A percentile compares a stretch with the other conserved stretches of the same genome.
phyloP scores from a whole-genome alignment of 2,329 filamentous ascomycete species.

The Ophiocordyceps sinensis region DNA sequence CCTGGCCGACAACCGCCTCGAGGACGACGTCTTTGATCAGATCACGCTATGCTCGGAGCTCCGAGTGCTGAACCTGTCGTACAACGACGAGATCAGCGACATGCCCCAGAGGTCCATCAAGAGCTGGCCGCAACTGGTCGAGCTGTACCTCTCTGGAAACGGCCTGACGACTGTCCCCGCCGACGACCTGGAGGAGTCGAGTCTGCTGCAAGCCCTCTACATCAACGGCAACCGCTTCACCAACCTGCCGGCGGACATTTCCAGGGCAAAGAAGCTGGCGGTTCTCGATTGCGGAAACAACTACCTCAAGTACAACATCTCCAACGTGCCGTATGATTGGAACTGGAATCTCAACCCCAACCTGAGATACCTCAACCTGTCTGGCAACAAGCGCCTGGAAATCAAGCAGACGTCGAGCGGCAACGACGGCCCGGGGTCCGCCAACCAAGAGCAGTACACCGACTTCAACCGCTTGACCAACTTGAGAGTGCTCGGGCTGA shows the following conservation, averaged over 20 bases:
- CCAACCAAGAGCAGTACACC: constrained; percentile 54
- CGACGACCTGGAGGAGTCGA: constrained; percentile 85
- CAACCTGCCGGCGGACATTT: constrained; percentile 86
- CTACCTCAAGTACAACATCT: constrained; percentile 93
- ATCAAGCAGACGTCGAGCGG: constrained; percentile 53
- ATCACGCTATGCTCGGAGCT: constrained; percentile 70
- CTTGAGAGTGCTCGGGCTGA: constrained; percentile 76
- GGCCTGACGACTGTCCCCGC: constrained; percentile 82
- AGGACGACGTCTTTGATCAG: constrained; percentile 92
- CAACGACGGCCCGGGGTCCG: constrained; percentile 32
- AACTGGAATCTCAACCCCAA: constrained; percentile 99
- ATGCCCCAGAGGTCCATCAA: constrained; percentile 79
- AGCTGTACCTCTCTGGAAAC: constrained; percentile 91
- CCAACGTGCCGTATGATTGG: constrained; percentile 98
- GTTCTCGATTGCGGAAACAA: constrained; percentile 94
- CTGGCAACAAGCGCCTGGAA: constrained; percentile 89
- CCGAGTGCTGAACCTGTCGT: constrained; percentile 80
- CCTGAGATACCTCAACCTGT: constrained; percentile 86
- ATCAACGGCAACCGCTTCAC: constrained; percentile 98
- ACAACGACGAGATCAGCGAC: constrained; percentile 78
- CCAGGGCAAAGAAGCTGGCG: constrained; percentile 80
- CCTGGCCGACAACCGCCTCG: constrained; percentile 83
- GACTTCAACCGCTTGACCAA: constrained; percentile 80
- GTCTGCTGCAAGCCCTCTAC: constrained; percentile 75
- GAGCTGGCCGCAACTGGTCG: constrained; percentile 77